Conservation (phyloP, 805 yeast species). For the Cyberlindnera sargentensis region DNA sequence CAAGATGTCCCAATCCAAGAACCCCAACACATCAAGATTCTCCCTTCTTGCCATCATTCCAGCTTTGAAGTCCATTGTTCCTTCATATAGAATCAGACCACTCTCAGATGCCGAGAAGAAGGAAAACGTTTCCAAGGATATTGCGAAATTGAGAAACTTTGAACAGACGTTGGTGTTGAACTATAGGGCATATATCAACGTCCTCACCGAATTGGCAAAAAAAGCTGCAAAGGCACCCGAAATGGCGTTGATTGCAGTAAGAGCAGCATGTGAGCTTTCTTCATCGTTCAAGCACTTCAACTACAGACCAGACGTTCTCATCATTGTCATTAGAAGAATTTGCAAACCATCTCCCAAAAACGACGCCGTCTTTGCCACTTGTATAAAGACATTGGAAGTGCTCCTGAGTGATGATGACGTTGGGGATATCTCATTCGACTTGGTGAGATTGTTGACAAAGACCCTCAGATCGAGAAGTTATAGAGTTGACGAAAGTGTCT, state of each 20-base stretch:
- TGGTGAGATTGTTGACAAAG: slow-evolving; percentile 60
- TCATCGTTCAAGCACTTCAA: slow-evolving; percentile 72
- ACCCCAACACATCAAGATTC: slow-evolving; percentile 59
- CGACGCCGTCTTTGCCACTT: slow-evolving; percentile 44
- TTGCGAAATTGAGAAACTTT: slow-evolving; percentile 66
- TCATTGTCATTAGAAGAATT: slow-evolving; percentile 59
- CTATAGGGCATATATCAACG: slow-evolving; percentile 60
- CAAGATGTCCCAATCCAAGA: slow-evolving; percentile 62
- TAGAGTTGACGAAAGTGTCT: slow-evolving; percentile 76
- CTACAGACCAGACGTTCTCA: slow-evolving; percentile 66
- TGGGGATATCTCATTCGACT: slow-evolving; percentile 75
- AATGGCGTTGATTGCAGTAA: slow-evolving; percentile 54
- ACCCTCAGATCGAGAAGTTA: slow-evolving; percentile 67
- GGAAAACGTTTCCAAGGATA: slow-evolving; percentile 80
- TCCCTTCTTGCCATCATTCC: slow-evolving; percentile 76
- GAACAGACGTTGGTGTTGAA: slow-evolving; percentile 71
- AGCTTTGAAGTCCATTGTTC: slow-evolving; percentile 78
- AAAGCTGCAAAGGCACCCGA: slow-evolving; percentile 29
- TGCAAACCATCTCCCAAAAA: slow-evolving; percentile 45
- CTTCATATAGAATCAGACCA: slow-evolving; percentile 81
- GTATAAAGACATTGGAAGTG: slow-evolving; percentile 61
- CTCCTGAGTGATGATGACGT: slow-evolving; percentile 72
- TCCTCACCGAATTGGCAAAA: slow-evolving; percentile 37
- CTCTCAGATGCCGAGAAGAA: slow-evolving; percentile 72
- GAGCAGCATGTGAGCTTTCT: slow-evolving; percentile 74